These are phyloP conservation scores for Aspergillus tamarii DNA, from an alignment of 2,329 filamentous ascomycete species.

Conservation along the genomic window DNA sequence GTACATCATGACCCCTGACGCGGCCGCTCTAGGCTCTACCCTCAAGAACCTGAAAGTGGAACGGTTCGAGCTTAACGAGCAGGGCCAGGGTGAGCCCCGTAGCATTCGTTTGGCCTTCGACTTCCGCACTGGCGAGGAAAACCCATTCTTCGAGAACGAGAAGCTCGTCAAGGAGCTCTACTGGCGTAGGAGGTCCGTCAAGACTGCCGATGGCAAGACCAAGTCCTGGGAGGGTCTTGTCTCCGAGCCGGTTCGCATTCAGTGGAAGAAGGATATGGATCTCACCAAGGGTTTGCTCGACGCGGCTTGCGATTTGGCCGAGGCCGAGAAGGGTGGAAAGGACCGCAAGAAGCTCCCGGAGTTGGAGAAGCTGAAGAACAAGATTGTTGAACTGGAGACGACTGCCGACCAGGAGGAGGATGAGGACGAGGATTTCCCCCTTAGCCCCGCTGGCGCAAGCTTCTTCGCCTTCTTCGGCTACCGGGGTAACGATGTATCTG, in stretches of 20 bases:
- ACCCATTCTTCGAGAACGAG: constrained; percentile 78
- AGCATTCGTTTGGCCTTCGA: constrained; percentile 77
- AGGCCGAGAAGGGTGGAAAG: constrained; percentile 59
- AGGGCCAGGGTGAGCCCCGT: constrained; percentile 73
- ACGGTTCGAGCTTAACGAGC: constrained; percentile 72
- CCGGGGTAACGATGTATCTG: constrained; percentile 69
- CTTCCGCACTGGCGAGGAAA: constrained; percentile 65
- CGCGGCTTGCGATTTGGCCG: constrained; percentile 70
- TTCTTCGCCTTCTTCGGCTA: constrained; percentile 94
- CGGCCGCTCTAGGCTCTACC: constrained; percentile 65
- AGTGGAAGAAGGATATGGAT: constrained; percentile 86
- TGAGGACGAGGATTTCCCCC: constrained; percentile 46
- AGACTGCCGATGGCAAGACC: constrained; percentile 45
- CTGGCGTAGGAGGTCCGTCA: constrained; percentile 66
- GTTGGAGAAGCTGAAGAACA: constrained; percentile 58
- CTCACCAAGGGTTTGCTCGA: constrained; percentile 78
- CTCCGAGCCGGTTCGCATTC: constrained; percentile 83
- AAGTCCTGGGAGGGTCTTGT: constrained; percentile 75
- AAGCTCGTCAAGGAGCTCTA: constrained; percentile 90
- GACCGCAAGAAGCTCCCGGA: constrained; percentile 56
- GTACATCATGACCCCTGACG: constrained; percentile 81
- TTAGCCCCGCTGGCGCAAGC: constrained; percentile 67
- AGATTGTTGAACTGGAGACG: constrained; percentile 47
- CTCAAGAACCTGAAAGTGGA: constrained; percentile 73
- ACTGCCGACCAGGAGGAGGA: constrained; percentile 36